phyloP scores from a whole-genome alignment of 106 monocot species.

The Agapanthus africanus region DNA sequence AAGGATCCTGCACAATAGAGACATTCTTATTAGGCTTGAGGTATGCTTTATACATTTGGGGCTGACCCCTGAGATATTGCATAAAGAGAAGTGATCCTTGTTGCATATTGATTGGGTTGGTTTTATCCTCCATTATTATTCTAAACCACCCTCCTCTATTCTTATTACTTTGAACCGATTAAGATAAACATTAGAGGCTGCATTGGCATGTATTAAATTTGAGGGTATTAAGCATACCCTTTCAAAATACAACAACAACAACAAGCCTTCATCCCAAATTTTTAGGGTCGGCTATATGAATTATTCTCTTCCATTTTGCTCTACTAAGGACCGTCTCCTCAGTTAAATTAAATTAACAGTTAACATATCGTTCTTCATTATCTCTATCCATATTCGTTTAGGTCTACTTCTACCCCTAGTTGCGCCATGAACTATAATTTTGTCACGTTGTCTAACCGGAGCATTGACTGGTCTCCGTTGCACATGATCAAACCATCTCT shows the following conservation, averaged over 20 bases:
- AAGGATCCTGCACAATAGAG: slow-evolving; percentile 80
- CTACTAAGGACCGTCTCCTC: too few relatives aligned
- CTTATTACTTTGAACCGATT: neutral
- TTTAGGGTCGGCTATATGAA: too few relatives aligned
- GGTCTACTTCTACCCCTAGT: too few relatives aligned
- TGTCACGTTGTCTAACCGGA: too few relatives aligned
- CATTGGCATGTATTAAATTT: neutral
- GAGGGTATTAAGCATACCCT: neutral
- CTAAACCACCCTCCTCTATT: neutral
- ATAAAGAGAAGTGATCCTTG: neutral
- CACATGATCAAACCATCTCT: too few relatives aligned
- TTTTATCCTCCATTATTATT: neutral
- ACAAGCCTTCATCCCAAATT: too few relatives aligned
- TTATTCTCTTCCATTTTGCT: too few relatives aligned
- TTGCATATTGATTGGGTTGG: neutral
- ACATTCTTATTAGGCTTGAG: slow-evolving; percentile 85
- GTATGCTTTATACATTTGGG: slow-evolving; percentile 20
- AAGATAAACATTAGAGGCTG: neutral
- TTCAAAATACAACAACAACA: neutral
- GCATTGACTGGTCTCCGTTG: too few relatives aligned
- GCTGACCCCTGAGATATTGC: neutral
- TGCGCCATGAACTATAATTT: too few relatives aligned
- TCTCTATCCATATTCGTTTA: too few relatives aligned
- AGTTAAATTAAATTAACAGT: too few relatives aligned
- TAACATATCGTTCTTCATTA: too few relatives aligned